phyloP scores from a whole-genome alignment of 2,329 filamentous ascomycete genomes.

The Fusarium duplospermum region DNA sequence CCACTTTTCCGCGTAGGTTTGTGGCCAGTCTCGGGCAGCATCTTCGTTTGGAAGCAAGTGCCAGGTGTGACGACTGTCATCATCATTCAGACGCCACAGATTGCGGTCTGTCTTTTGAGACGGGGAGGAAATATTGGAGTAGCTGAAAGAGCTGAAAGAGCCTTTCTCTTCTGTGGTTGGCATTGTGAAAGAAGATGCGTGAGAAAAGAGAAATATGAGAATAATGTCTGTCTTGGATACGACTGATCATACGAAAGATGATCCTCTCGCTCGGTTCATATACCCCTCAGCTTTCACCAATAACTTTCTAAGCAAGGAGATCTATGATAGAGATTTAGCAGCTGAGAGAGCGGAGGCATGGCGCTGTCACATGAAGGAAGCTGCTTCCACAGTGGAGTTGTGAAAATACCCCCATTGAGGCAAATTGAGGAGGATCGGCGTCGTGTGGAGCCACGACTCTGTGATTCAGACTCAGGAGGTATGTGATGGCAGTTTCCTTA shows the following conservation, averaged over 20 bases:
- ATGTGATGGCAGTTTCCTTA: not conserved
- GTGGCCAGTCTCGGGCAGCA: conserved; percentile 80
- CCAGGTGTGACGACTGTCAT: conserved; percentile 89
- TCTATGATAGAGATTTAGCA: too few relatives aligned
- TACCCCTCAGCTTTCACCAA: too few relatives aligned
- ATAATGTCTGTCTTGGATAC: not conserved
- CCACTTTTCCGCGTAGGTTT: conserved; percentile 88
- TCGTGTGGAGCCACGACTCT: not conserved
- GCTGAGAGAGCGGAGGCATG: too few relatives aligned
- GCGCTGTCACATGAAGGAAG: not conserved
- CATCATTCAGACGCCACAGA: conserved; percentile 84
- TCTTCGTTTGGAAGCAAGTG: conserved; percentile 83
- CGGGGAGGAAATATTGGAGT: not conserved
- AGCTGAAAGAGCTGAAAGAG: not conserved
- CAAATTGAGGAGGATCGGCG: too few relatives aligned
- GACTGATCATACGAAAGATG: not conserved
- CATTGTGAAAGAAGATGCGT: not conserved
- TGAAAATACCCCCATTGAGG: not conserved
- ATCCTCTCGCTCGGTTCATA: not conserved
- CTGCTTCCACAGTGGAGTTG: not conserved
- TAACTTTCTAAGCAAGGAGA: too few relatives aligned
- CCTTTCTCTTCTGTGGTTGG: not conserved
- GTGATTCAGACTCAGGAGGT: not conserved
- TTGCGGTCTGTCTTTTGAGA: not conserved
- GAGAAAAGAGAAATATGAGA: not conserved